Percentiles rank a stretch among this genome's conserved stretches.
Evolutionary conservation across 2,329 filamentous ascomycete species (phyloP).

Genomic region (Clarireedia monteithiana): DNA sequence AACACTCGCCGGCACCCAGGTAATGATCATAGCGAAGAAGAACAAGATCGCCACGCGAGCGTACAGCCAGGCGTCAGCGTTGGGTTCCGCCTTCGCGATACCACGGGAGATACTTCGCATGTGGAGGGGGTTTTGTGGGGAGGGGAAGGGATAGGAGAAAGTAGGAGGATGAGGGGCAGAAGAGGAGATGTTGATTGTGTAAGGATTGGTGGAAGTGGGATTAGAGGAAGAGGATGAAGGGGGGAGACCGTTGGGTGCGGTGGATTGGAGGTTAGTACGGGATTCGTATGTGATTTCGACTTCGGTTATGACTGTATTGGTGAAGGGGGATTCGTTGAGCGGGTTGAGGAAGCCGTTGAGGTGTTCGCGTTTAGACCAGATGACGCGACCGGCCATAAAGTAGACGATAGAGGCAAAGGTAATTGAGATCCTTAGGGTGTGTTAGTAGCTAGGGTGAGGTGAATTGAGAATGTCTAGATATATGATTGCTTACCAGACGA

Average conservation of each 20-base stretch:
- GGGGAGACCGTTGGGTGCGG: neutral
- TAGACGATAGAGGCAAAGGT: constrained; percentile 55
- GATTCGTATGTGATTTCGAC: constrained; percentile 42
- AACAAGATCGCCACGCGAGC: constrained; percentile 61
- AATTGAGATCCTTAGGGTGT: constrained; percentile 39
- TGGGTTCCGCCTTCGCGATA: constrained; percentile 3
- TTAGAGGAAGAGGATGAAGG: too few relatives aligned
- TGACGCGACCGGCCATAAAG: constrained; percentile 53
- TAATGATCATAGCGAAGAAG: constrained; percentile 60
- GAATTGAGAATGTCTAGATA: constrained; percentile 17
- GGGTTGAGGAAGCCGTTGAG: constrained; percentile 47
- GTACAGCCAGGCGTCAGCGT: constrained; percentile 54
- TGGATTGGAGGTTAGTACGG: constrained; percentile 9
- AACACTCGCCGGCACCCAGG: constrained; percentile 41
- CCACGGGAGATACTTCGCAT: constrained; percentile 6
- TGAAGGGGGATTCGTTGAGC: constrained; percentile 38
- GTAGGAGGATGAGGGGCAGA: neutral
- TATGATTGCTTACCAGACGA: constrained; percentile 43
- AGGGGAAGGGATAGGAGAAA: neutral
- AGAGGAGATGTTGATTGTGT: too few relatives aligned
- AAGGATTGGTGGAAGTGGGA: too few relatives aligned
- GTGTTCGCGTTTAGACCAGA: constrained; percentile 53
- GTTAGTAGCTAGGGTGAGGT: neutral
- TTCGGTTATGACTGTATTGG: constrained; percentile 10
- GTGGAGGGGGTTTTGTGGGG: neutral